Base-by-base conservation (phyloP, 139 green algal species). In the Ettlia oleoabundans region DNA sequence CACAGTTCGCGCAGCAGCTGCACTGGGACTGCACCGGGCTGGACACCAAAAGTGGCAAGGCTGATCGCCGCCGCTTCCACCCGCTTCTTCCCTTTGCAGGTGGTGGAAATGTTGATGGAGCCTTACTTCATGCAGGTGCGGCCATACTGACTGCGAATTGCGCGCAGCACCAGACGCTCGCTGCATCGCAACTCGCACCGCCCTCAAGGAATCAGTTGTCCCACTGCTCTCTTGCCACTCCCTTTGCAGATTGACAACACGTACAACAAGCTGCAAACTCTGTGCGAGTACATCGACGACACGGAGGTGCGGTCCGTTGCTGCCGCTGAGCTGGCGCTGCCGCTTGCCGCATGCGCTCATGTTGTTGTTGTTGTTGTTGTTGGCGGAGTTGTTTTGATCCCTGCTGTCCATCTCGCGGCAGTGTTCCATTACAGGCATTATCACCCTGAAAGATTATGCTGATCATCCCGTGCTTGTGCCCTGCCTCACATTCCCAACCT, bases 281-380 rank as follows among this genome's bases (percentile, higher is more conserved):
- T 98, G 61, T 81, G 89, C 28, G 96, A 99, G 90, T 98, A 97
- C 86, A 96, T 99, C 42, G 95, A 99, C 76, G 95, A 98, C 90
- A 80, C 73, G 38, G 73, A 80, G 73, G 73, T 80, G 72, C n/a
- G 73, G 9, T 58, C 47, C 47, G 10, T 10, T 21, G 15, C 15
- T 13, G 55, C 55, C 28, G 55, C 21, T 9, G 55, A 65, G n/a
- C 55, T 32, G 55, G 18, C 5, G 55, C 58, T 67, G 5, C 63
- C 22, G 63, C 26, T 41, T 24, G n/a, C 63, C 32, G 30, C 10
- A 37, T 24, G 41, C 41, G 7, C 38, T 18, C 38, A 2, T 52
- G 22, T 2, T 19, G 38, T 55, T 22, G n/a, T n/a, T n/a, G n/a
- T n/a, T n/a, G n/a, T n/a, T 43, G 64, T 10, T 33, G 37, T 33